Conservation (phyloP, 768 basidiomycete genomes). For the Russula compacta region DNA sequence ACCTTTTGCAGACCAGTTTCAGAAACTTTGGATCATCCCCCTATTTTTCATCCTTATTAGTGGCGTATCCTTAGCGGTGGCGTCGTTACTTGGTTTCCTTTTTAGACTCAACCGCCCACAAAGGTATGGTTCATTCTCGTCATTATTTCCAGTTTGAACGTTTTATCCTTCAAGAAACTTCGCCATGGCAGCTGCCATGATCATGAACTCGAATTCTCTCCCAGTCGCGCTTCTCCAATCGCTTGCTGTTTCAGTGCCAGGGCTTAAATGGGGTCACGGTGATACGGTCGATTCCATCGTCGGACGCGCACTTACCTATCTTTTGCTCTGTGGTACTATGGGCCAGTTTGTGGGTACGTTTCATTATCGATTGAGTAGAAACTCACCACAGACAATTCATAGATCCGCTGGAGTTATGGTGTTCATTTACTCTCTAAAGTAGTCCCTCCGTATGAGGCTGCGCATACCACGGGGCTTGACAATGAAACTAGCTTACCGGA, state of each 20-base stretch:
- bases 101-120: constrained; percentile 68
- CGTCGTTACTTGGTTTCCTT: constrained; percentile 50
- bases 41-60: constrained; percentile 82
- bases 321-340: constrained; percentile 86
- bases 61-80: constrained; percentile 55
- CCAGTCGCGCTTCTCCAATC: constrained; percentile 93
- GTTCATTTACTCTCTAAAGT: constrained; percentile 69
- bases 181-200: constrained; percentile 73
- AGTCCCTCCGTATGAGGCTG: constrained; percentile 27
- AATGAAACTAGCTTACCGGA: background rate
- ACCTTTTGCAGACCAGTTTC: constrained; percentile 47
- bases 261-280: constrained; percentile 68
- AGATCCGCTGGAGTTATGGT: constrained; percentile 92
- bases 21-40: constrained; percentile 78
- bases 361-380: background rate
- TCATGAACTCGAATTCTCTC: constrained; percentile 92
- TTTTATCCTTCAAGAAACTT: constrained; percentile 44
- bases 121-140: constrained; percentile 37
- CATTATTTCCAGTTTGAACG: background rate
- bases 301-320: constrained; percentile 80
- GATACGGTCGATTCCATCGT: constrained; percentile 85
- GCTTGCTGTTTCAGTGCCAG: constrained; percentile 76
- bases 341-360: constrained; percentile 78
- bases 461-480: constrained; percentile 1
- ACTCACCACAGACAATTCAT: background rate